Conservation (phyloP, 352 stramenopile genomes). For the Globisporangium cystogenes region DNA sequence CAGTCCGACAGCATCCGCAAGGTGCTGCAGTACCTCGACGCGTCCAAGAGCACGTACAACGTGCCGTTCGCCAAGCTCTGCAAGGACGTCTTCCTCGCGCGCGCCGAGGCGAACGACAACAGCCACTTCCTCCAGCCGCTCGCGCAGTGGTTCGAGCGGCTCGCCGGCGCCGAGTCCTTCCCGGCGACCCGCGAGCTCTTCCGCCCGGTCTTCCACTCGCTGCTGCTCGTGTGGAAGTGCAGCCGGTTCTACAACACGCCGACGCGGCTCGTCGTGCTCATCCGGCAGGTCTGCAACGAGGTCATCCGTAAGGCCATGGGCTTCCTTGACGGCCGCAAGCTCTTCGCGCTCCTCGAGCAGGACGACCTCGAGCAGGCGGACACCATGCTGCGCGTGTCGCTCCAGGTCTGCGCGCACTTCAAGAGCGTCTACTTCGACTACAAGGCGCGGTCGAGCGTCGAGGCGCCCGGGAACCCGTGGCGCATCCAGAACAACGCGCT, state of each 20-base stretch:
- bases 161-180: slow-evolving; percentile 34
- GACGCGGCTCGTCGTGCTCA: slow-evolving; percentile 78
- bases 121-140: slow-evolving; percentile 81
- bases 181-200: slow-evolving; percentile 68
- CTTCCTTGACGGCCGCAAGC: slow-evolving; percentile 64
- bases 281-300: slow-evolving; percentile 88
- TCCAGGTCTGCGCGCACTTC: slow-evolving; percentile 85
- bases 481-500: slow-evolving; percentile 90
- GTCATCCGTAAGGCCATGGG: slow-evolving; percentile 71
- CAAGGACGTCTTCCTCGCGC: slow-evolving; percentile 88
- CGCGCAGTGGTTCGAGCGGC: slow-evolving; percentile 47
- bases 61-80: slow-evolving; percentile 90
- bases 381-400: slow-evolving; percentile 56
- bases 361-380: slow-evolving; percentile 69
- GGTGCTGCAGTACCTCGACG: slow-evolving; percentile 86
- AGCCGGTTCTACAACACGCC: slow-evolving; percentile 90
- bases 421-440: slow-evolving; percentile 93
- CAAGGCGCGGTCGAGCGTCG: slow-evolving; percentile 76
- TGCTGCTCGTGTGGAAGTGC: slow-evolving; percentile 90
- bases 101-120: slow-evolving; percentile 86
- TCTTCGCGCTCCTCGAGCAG: slow-evolving; percentile 82
- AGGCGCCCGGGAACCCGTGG: slow-evolving; percentile 87
- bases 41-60: slow-evolving; percentile 89
- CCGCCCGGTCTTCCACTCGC: slow-evolving; percentile 79
- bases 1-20: slow-evolving; percentile 84